A percentile compares a stretch with the other conserved stretches of the same genome.
Evolutionary conservation across 192 early-diverging fungal species (phyloP).

Genomic region (Coemansia sp.): DNA sequence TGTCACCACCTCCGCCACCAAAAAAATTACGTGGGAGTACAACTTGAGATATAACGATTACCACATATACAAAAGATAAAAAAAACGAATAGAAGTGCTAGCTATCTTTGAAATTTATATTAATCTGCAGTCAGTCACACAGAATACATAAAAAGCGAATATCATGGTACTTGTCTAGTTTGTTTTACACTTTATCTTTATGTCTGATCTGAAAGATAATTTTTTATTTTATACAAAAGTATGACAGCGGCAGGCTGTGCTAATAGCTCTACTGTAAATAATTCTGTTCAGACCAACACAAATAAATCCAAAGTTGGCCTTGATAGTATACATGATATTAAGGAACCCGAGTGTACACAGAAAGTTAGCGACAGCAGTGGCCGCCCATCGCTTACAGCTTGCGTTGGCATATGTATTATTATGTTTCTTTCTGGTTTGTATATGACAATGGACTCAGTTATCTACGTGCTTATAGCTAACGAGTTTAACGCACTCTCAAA

Average conservation of each 20-base stretch:
- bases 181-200: background rate
- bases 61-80: background rate
- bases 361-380: slow-evolving; percentile 8
- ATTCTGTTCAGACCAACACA: background rate
- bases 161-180: background rate
- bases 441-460: slow-evolving; percentile 72
- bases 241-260: background rate
- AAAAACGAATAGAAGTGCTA: background rate
- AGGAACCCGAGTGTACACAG: background rate
- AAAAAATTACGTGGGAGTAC: background rate
- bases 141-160: background rate
- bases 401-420: slow-evolving; percentile 37
- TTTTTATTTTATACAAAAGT: background rate
- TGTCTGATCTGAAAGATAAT: background rate
- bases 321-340: background rate
- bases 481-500: slow-evolving; percentile 60
- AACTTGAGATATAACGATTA: background rate
- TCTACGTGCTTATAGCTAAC: slow-evolving; percentile 61
- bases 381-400: slow-evolving; percentile 5
- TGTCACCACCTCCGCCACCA: background rate
- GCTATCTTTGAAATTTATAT: no score
- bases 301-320: background rate
- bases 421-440: slow-evolving; percentile 68
- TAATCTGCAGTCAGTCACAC: background rate
- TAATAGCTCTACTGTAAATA: background rate